phyloP scores from a whole-genome alignment of 1,284 basidiomycete genomes.

The Earliella scabrosa region DNA sequence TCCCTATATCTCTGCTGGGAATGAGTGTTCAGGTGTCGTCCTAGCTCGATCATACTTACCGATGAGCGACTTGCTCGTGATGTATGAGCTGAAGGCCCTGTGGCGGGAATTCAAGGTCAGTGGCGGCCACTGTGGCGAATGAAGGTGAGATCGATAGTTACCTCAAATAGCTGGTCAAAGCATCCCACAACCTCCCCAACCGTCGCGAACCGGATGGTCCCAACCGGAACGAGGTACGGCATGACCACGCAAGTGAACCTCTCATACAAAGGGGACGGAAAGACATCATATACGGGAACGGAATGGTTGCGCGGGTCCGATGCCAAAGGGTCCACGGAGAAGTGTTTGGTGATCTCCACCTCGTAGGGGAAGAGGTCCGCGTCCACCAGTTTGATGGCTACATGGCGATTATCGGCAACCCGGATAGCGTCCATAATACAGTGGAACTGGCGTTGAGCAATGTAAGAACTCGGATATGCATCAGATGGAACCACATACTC shows the following conservation, averaged over 20 bases:
- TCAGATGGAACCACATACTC: neutral
- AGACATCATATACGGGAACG: conserved; percentile 30
- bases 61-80: conserved; percentile 27
- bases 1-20: conserved; percentile 39
- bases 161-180: neutral
- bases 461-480: no score
- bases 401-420: neutral
- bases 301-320: conserved; percentile 32
- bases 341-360: conserved; percentile 18
- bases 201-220: no score
- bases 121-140: no score
- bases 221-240: no score
- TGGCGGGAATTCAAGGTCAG: no score
- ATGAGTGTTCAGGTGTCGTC: neutral
- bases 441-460: no score
- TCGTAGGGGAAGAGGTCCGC: conserved; percentile 11
- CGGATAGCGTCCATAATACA: no score
- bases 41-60: conserved; percentile 14
- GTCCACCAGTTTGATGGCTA: conserved; percentile 3
- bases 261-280: conserved; percentile 22
- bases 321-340: conserved; percentile 20
- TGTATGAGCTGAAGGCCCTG: conserved; percentile 32
- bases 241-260: neutral
- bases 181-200: no score
- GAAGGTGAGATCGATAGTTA: no score